A percentile compares a stretch with the other conserved stretches of the same genome.
These are phyloP conservation scores for Trichoderma brevicompactum DNA, from an alignment of 2,329 filamentous ascomycete genomes.

Conservation along the genomic window DNA sequence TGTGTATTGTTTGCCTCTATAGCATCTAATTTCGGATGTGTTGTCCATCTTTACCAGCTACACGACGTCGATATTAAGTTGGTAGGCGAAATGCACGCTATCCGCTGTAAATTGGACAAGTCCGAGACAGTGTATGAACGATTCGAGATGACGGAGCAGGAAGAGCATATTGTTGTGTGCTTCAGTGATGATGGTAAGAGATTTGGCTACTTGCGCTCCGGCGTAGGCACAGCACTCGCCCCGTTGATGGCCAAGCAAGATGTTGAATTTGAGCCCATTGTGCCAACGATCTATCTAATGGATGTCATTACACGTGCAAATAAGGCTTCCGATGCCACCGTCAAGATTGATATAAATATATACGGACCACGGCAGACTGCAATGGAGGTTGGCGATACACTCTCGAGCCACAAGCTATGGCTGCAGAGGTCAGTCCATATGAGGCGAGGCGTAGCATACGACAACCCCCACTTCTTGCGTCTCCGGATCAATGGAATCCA, in stretches of 20 bases:
- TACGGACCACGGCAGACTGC: slow-evolving; percentile 40
- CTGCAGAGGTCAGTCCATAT: slow-evolving; percentile 42
- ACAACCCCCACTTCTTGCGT: slow-evolving; percentile 23
- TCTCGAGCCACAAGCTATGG: slow-evolving; percentile 42
- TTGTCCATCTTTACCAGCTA: neutral
- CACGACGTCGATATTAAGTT: slow-evolving; percentile 24
- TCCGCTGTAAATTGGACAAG: neutral
- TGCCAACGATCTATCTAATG: slow-evolving; percentile 26
- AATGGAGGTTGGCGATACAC: slow-evolving; percentile 35
- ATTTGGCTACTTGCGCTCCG: slow-evolving; percentile 10
- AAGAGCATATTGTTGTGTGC: neutral
- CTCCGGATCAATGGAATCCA: neutral
- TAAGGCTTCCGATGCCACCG: slow-evolving; percentile 38
- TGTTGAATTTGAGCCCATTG: slow-evolving; percentile 29
- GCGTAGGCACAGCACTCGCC: neutral
- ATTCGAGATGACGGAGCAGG: neutral
- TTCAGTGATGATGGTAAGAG: neutral
- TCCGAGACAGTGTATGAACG: neutral
- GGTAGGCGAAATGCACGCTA: slow-evolving; percentile 3
- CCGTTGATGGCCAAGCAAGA: neutral
- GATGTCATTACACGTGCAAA: slow-evolving; percentile 36
- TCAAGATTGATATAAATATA: slow-evolving; percentile 44
- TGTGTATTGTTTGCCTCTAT: neutral
- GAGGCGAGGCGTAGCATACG: slow-evolving; percentile 13
- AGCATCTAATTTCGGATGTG: neutral